Evolutionary conservation across 2,329 filamentous ascomycete species (phyloP).

Genomic region (Scedosporium aurantiacum): DNA sequence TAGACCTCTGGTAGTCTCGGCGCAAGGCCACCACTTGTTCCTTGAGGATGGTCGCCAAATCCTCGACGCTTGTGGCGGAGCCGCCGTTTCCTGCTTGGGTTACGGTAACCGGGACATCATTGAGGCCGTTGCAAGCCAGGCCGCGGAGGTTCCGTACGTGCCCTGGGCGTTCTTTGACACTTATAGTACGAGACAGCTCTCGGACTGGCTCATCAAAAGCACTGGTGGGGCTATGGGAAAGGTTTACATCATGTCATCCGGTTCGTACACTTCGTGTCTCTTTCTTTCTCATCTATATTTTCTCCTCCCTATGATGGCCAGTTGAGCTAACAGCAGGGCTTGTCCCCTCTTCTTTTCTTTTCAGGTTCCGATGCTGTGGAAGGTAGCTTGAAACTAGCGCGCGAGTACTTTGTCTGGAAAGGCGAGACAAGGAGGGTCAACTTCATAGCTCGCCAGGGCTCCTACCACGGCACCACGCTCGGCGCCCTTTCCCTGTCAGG

Average conservation of each 20-base stretch:
- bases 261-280: conserved; percentile 12
- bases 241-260: conserved; percentile 24
- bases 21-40: conserved; percentile 14
- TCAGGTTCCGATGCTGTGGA: conserved; percentile 43
- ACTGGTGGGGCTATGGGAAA: conserved; percentile 18
- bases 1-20: not conserved
- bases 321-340: not conserved
- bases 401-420: conserved; percentile 35
- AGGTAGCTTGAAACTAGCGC: conserved; percentile 34
- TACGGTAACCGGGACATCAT: conserved; percentile 52
- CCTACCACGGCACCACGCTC: conserved; percentile 41
- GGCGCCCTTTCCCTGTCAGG: conserved; percentile 56
- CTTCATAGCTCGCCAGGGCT: conserved; percentile 31
- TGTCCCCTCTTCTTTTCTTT: not conserved
- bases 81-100: conserved; percentile 62
- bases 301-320: not conserved
- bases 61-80: conserved; percentile 63
- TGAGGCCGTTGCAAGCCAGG: conserved; percentile 47
- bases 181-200: conserved; percentile 32
- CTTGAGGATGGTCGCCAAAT: conserved; percentile 37
- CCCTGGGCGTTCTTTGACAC: conserved; percentile 30
- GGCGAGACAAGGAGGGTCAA: conserved; percentile 21
- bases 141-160: conserved; percentile 41
- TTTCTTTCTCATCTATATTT: not conserved
- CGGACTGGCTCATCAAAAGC: conserved; percentile 12